These are phyloP conservation scores for Alternaria sp. DNA, from an alignment of 2,329 filamentous ascomycete genomes.

Conservation along the genomic window DNA sequence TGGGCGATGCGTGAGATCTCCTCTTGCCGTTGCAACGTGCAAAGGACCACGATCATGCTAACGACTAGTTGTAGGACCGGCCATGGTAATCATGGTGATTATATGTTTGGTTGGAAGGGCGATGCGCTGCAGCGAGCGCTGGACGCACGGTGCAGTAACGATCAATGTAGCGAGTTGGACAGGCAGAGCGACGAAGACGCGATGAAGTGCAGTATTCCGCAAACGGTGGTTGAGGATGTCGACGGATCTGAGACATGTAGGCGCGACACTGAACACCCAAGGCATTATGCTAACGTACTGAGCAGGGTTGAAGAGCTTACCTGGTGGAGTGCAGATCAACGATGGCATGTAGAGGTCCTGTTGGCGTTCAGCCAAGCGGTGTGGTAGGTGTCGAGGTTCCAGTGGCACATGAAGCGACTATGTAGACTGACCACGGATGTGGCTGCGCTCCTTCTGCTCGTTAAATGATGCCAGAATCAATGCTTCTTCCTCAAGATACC, in stretches of 20 bases:
- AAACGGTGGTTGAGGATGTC: slow-evolving; percentile 38
- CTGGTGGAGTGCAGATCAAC: slow-evolving; percentile 31
- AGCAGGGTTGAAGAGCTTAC: slow-evolving; percentile 26
- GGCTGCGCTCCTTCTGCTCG: neutral
- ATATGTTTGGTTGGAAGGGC: slow-evolving; percentile 39
- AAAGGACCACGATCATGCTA: neutral
- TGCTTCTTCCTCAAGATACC: neutral
- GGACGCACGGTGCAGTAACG: slow-evolving; percentile 36
- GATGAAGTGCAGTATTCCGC: slow-evolving; percentile 36
- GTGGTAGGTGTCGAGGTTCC: neutral
- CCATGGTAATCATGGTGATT: slow-evolving; percentile 36
- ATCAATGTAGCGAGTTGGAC: slow-evolving; percentile 33
- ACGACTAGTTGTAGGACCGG: slow-evolving; percentile 26
- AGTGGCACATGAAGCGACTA: neutral
- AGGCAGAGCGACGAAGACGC: slow-evolving; percentile 38
- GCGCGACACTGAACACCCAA: neutral
- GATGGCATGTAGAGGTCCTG: slow-evolving; percentile 5
- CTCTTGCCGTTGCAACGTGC: neutral
- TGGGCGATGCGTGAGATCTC: slow-evolving; percentile 39
- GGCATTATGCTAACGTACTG: neutral
- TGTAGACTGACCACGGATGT: neutral
- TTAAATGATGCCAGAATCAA: neutral
- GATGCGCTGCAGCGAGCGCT: slow-evolving; percentile 38
- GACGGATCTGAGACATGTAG: slow-evolving; percentile 3
- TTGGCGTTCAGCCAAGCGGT: neutral